Base-by-base conservation (phyloP, 495 filamentous ascomycete genomes). In the Penicillium soppii region DNA sequence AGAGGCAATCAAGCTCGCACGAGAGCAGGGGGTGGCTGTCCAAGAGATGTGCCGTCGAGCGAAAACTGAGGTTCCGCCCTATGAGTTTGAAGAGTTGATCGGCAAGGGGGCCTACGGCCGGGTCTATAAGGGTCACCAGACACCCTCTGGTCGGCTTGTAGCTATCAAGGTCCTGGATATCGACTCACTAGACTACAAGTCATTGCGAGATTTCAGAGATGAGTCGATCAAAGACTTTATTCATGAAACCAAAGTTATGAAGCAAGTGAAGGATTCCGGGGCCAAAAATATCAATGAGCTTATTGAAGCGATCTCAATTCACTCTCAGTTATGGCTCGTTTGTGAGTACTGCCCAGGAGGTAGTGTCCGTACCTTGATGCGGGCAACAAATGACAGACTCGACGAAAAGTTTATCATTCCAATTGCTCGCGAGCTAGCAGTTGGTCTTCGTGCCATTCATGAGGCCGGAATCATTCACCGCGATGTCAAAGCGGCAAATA, bases 161-260 rank as follows among this genome's bases (percentile, higher is more conserved):
- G 95, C 95, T 4, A 84, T 98, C 64, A 98, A 98, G 65, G 92
- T 97, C 50, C 85, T 97, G 61, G 90, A 97, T 61, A 86, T 96
- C n/a, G 94, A 98, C 62, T 85, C 87, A 41, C 75, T 84, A 42
- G 94, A 97, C 69, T 86, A 83, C 59, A 74, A 76, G 45, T 72
- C 75, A 13, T 78, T 86, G 12, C 67, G 83, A 16, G 86, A 89
- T 56, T 83, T 84, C 23, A 84, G 84, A 50, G 84, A 91, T 58
- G 87, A 91, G 61, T 88, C 89, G 4, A 89, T 94, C 64, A 84
- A 84, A 60, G 88, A 91, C 55, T 89, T 92, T 56, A 81, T 90
- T 52, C 91, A 92, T 58, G 94, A 98, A 70, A 91, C 94, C 55
- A 88, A 81, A 47, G 84, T 92, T 5, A 79, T 98, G 53, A 88